Evolutionary conservation across 805 yeast species (phyloP).

Genomic region (Saturnispora quitensis): DNA sequence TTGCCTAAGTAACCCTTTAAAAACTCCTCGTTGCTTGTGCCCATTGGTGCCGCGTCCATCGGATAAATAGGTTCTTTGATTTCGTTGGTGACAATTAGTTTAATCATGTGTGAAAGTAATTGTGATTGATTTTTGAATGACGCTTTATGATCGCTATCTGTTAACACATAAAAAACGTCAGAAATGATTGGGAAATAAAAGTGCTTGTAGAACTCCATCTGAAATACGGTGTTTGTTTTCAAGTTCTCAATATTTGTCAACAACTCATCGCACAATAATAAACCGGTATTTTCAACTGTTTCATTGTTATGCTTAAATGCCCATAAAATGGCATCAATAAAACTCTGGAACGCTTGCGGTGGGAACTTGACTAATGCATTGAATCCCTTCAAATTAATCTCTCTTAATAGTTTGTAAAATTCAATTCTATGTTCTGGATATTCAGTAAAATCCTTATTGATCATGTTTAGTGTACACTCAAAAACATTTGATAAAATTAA

Average conservation of each 20-base stretch:
- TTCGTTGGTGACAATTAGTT: constrained; percentile 67
- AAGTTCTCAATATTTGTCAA: constrained; percentile 75
- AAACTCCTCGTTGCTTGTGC: constrained; percentile 72
- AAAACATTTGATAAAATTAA: constrained; percentile 82
- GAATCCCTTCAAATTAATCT: constrained; percentile 78
- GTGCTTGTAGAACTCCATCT: constrained; percentile 79
- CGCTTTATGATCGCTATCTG: constrained; percentile 96
- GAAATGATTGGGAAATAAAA: constrained; percentile 83
- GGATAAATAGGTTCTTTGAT: constrained; percentile 72
- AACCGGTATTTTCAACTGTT: constrained; percentile 90
- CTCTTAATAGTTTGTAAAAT: constrained; percentile 82
- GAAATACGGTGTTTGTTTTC: constrained; percentile 51
- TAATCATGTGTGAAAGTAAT: constrained; percentile 73
- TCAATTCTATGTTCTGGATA: constrained; percentile 98
- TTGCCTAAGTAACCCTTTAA: constrained; percentile 74
- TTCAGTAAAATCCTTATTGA: constrained; percentile 88
- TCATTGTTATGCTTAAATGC: constrained; percentile 96
- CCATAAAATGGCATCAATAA: constrained; percentile 94
- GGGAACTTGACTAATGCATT: constrained; percentile 80
- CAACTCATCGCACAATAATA: constrained; percentile 73
- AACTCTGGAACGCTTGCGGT: constrained; percentile 82
- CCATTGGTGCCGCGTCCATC: constrained; percentile 73
- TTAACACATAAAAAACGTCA: constrained; percentile 86
- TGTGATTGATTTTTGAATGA: constrained; percentile 87
- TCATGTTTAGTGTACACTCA: constrained; percentile 92